Percentiles rank a stretch among this genome's conserved stretches.
These are phyloP conservation scores for Spatholobus suberectus DNA, from an alignment of 306 rosid genomes.

Conservation along the genomic window DNA sequence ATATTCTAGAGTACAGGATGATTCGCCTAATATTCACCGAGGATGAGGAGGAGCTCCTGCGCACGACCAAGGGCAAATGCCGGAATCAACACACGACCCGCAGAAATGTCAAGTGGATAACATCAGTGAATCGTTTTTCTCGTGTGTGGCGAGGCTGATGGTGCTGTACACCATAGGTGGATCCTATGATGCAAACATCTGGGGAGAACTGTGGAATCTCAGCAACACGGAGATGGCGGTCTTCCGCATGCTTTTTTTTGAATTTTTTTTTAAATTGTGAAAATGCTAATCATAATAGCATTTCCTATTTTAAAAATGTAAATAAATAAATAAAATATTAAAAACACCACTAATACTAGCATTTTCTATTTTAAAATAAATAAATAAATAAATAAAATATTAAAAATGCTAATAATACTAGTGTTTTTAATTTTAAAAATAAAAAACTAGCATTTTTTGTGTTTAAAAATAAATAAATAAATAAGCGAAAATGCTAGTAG, in stretches of 20 bases:
- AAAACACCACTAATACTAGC: too few relatives aligned
- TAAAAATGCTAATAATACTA: too few relatives aligned
- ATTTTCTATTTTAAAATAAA: too few relatives aligned
- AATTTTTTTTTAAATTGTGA: too few relatives aligned
- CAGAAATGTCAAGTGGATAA: slow-evolving; percentile 85
- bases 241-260: slow-evolving; percentile 98
- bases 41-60: slow-evolving; percentile 88
- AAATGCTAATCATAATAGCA: too few relatives aligned
- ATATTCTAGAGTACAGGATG: slow-evolving; percentile 88
- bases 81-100: slow-evolving; percentile 92
- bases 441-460: too few relatives aligned
- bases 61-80: slow-evolving; percentile 93
- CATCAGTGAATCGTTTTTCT: slow-evolving; percentile 90
- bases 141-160: slow-evolving; percentile 96
- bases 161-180: slow-evolving; percentile 91
- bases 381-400: too few relatives aligned
- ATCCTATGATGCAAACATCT: slow-evolving; percentile 90
- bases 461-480: too few relatives aligned
- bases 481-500: too few relatives aligned
- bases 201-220: slow-evolving; percentile 94
- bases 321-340: too few relatives aligned
- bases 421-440: too few relatives aligned
- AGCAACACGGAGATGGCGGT: slow-evolving; percentile 92
- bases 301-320: too few relatives aligned
- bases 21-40: slow-evolving; percentile 90